Evolutionary conservation across 108 stramenopile species (phyloP), one percentile per base, ranked within the genome.

Genomic region (Pseudonitzschia multistriata): DNA sequence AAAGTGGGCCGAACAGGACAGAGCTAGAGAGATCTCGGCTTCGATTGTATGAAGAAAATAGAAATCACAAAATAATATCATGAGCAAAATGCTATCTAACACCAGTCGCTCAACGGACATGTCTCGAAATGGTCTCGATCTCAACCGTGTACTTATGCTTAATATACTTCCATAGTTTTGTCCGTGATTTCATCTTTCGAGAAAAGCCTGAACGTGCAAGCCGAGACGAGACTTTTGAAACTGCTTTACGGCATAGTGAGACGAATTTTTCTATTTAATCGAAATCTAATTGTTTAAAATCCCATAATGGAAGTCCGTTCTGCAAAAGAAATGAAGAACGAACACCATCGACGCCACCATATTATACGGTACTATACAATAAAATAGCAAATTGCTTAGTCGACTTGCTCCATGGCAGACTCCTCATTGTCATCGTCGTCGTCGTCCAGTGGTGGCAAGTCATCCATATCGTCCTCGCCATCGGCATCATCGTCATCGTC

Each of bases 331-430:
- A 52, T 8, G 50, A 55, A 24, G 30, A 55, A 55, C 21, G 30
- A 30, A 31, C 5, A 19, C 27, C 54, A 55, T 11, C 29, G 14
- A 24, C 14, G 30, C 24, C 19, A 55, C 35, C 11, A 17, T 14
- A 3, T n/a, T n/a, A 60, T 22, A 60, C 30, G 33, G 35, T 36
- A 60, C 59, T 21, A n/a, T 60, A n/a, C n/a, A 28, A 24, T 17
- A 11, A 28, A 57, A 13, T 7, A 60, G 7, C 21, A 15, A 54
- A 2, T 36, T 11, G 45, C 30, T 93, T 96, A 98, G 79, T 98
- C 97, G 67, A 99, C 98, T 78, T 95, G 89, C 84, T 99, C 99
- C 99, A 99, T 99, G 73, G 97, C 96, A 61, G 90, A 92, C 70
- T 98, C 98, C 57, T 90, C 96, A 34, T 87, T 91, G 66, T 87